Conservation (phyloP, 768 basidiomycete genomes). For the Termitomyces sp. region DNA sequence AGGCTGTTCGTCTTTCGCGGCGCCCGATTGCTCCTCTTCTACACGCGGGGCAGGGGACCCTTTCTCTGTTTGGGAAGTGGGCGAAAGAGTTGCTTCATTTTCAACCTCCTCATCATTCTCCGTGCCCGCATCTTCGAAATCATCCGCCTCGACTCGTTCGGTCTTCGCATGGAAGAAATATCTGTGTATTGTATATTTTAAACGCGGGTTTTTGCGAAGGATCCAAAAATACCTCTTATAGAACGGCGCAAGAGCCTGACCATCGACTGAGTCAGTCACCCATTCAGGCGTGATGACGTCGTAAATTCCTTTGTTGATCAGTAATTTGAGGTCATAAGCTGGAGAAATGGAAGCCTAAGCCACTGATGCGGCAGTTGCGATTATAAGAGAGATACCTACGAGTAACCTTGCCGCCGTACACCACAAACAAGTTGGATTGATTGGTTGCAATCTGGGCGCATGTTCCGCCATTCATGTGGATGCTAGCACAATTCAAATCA, state of each 20-base stretch:
- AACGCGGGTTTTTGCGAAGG: neutral
- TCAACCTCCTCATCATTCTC: constrained; percentile 14
- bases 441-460: constrained; percentile 55
- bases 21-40: constrained; percentile 22
- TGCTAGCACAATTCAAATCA: constrained; percentile 33
- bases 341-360: neutral
- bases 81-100: neutral
- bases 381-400: constrained; percentile 40
- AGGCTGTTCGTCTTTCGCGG: constrained; percentile 14
- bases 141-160: constrained; percentile 39
- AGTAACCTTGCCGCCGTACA: constrained; percentile 65
- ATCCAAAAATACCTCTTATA: constrained; percentile 49
- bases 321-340: constrained; percentile 68
- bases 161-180: constrained; percentile 77
- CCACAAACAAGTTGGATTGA: constrained; percentile 46
- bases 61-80: neutral
- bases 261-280: constrained; percentile 72
- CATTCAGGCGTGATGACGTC: constrained; percentile 80
- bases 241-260: constrained; percentile 51
- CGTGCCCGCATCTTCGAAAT: constrained; percentile 41
- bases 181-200: constrained; percentile 26
- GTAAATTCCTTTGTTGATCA: constrained; percentile 63
- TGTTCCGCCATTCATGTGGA: constrained; percentile 63
- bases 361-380: neutral
- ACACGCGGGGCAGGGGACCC: neutral